A percentile compares a stretch with the other conserved stretches of the same genome.
Conservation (phyloP, 805 yeast species). For the Starmerella etchellsii region DNA sequence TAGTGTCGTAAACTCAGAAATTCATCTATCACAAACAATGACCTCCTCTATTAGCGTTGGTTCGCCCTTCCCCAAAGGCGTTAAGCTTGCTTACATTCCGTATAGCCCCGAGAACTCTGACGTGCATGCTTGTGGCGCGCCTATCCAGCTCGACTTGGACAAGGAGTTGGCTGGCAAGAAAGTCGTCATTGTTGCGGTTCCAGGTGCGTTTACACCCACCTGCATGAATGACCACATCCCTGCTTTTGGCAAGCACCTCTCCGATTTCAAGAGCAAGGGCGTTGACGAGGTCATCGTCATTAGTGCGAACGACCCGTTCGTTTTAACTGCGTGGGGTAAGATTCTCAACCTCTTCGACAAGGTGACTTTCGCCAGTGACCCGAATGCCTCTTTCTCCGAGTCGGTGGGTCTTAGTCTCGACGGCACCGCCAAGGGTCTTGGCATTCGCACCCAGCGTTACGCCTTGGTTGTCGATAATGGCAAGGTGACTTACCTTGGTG, state of each 20-base stretch:
- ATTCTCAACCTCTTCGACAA: constrained; percentile 29
- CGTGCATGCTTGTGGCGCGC: constrained; percentile 31
- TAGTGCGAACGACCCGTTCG: constrained; percentile 62
- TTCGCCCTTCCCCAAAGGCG: constrained; percentile 26
- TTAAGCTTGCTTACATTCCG: constrained; percentile 27
- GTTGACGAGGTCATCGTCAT: constrained; percentile 51
- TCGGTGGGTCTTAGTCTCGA: constrained; percentile 48
- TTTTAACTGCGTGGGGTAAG: constrained; percentile 55
- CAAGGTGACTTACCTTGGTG: constrained; percentile 38
- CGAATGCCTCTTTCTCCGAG: constrained; percentile 45
- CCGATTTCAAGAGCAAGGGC: constrained; percentile 43
- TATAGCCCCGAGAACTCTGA: constrained; percentile 24
- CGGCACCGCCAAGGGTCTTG: constrained; percentile 41
- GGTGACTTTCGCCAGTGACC: constrained; percentile 51
- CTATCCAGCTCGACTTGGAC: constrained; percentile 27
- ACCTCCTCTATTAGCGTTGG: constrained; percentile 13
- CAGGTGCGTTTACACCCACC: constrained; percentile 82
- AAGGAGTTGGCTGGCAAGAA: constrained; percentile 34
- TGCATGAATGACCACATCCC: constrained; percentile 65
- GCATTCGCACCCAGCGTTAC: constrained; percentile 55
- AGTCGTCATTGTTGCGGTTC: constrained; percentile 61
- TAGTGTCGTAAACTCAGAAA: too few species aligned
- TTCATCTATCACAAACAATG: too few species aligned
- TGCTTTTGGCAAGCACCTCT: constrained; percentile 41
- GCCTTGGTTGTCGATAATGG: constrained; percentile 57